phyloP scores from a whole-genome alignment of 106 monocot genomes.

The Platanthera guangdongensis region DNA sequence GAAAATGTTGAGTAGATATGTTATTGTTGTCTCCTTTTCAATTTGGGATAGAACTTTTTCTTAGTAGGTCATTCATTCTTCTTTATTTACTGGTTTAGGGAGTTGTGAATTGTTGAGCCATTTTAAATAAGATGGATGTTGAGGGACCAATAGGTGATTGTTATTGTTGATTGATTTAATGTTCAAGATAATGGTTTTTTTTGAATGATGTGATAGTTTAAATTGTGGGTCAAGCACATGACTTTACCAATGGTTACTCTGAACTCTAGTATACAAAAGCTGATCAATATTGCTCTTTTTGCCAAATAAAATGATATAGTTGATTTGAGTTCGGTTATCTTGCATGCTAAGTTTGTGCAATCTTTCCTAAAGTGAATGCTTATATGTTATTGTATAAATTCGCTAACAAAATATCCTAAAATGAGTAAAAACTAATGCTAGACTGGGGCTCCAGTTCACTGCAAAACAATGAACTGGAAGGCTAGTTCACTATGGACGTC shows the following conservation, averaged over 20 bases:
- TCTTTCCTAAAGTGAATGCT: not conserved
- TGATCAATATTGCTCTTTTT: not conserved
- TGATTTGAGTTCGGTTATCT: not conserved
- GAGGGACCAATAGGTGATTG: conserved; percentile 1
- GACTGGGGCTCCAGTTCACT: too few relatives aligned
- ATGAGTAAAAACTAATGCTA: not conserved
- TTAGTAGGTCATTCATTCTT: too few relatives aligned
- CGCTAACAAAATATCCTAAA: not conserved
- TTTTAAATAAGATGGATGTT: too few relatives aligned
- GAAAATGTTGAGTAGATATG: not conserved
- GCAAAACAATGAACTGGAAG: too few relatives aligned
- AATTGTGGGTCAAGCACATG: not conserved
- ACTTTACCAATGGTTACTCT: not conserved
- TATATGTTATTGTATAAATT: not conserved
- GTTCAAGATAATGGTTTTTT: not conserved
- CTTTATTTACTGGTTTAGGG: too few relatives aligned
- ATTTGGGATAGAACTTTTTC: not conserved
- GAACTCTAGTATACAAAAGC: not conserved
- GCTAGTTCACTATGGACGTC: too few relatives aligned
- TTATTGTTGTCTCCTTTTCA: not conserved
- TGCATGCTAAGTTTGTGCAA: not conserved
- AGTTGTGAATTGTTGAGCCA: too few relatives aligned
- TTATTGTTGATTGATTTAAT: not conserved
- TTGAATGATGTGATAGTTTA: not conserved
- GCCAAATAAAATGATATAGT: not conserved